Evolutionary conservation across 1,284 basidiomycete species (phyloP).

Genomic region (Ustilago cynodontis): DNA sequence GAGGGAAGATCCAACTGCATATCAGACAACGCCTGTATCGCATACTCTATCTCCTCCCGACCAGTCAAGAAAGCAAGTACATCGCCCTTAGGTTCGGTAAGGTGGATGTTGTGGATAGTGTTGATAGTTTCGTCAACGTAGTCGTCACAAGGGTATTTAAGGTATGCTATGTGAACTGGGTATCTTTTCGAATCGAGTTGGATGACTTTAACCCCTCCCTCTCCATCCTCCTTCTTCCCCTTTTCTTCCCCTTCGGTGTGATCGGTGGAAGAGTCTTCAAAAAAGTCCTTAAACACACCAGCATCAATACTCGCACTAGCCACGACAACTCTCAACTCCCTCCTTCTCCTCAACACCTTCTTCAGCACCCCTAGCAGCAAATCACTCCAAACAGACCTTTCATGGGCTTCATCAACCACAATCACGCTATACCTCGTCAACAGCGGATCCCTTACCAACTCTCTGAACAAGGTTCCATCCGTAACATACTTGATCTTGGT

Average conservation of each 20-base stretch:
- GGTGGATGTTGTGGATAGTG: conserved; percentile 71
- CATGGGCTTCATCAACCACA: conserved; percentile 72
- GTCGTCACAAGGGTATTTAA: conserved; percentile 67
- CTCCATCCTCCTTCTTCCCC: conserved; percentile 3
- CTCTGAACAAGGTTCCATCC: conserved; percentile 61
- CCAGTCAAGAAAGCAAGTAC: conserved; percentile 72
- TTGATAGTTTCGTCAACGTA: conserved; percentile 69
- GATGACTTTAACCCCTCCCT: conserved; percentile 62
- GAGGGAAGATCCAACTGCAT: conserved; percentile 77
- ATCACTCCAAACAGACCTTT: conserved; percentile 71
- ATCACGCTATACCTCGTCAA: conserved; percentile 68
- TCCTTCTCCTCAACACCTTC: conserved; percentile 85
- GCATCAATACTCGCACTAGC: conserved; percentile 97
- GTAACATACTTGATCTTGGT: conserved; percentile 70
- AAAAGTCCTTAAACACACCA: conserved; percentile 86
- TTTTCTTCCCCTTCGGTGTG: too few relatives aligned
- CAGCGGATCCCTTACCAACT: conserved; percentile 62
- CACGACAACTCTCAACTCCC: conserved; percentile 87
- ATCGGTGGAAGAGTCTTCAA: conserved; percentile 68
- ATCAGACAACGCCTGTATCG: conserved; percentile 84
- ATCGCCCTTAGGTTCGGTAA: conserved; percentile 74
- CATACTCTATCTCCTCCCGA: conserved; percentile 76
- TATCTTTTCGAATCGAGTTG: conserved; percentile 69
- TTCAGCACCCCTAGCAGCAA: conserved; percentile 71
- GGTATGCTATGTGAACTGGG: conserved; percentile 71